These are phyloP conservation scores for Thozetella sp. DNA, from an alignment of 495 filamentous ascomycete genomes.

Conservation along the genomic window DNA sequence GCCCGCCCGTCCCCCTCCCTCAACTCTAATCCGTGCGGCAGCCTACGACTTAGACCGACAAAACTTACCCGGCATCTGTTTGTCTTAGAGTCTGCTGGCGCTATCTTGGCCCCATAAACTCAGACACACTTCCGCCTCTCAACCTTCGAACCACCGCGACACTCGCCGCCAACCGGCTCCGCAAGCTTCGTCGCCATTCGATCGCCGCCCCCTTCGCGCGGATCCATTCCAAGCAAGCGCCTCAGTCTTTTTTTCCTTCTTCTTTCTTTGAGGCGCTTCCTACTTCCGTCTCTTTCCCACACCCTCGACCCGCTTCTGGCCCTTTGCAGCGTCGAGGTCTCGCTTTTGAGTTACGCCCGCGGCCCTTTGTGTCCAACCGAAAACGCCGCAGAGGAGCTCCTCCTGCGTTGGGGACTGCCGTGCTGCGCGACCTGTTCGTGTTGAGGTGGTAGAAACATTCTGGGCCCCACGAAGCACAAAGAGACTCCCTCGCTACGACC, in stretches of 20 bases:
- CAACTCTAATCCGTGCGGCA: background rate
- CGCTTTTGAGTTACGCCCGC: background rate
- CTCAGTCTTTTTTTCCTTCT: background rate
- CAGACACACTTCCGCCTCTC: background rate
- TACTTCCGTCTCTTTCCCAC: background rate
- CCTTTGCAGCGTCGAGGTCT: too few species aligned
- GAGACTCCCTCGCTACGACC: too few species aligned
- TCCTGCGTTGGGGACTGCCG: background rate
- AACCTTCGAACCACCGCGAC: background rate
- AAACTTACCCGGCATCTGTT: background rate
- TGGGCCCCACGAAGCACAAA: too few species aligned
- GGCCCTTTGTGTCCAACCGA: background rate
- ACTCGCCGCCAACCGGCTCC: background rate
- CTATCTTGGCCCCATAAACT: background rate
- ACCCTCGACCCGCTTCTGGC: background rate
- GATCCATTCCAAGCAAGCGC: background rate
- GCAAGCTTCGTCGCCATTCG: too few species aligned
- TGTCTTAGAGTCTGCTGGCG: background rate
- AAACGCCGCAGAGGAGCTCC: background rate
- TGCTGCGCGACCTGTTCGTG: too few species aligned
- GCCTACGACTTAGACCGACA: background rate
- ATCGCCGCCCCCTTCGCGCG: background rate
- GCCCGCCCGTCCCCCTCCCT: too few species aligned
- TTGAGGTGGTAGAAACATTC: too few species aligned
- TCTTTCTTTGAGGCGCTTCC: background rate